A percentile compares a stretch with the other conserved stretches of the same genome.
Evolutionary conservation across 495 filamentous ascomycete genomes (phyloP).

Genomic region (Penicillium egyptiacum): DNA sequence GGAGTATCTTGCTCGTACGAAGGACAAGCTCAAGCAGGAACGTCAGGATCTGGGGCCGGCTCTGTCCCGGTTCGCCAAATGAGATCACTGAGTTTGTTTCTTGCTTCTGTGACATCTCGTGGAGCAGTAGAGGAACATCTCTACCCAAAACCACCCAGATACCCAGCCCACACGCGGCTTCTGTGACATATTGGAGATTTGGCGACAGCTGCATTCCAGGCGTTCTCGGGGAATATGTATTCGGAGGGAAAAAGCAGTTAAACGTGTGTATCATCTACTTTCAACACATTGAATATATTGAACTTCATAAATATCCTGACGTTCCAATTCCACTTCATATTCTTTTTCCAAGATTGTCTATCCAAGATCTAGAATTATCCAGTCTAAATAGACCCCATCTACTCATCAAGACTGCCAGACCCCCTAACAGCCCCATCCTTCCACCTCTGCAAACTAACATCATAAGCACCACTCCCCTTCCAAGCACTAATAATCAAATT

Average conservation of each 20-base stretch:
- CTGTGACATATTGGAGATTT: constrained; percentile 21
- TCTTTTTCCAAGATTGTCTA: background rate
- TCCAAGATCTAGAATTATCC: background rate
- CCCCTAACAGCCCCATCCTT: constrained; percentile 50
- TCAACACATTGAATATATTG: constrained; percentile 16
- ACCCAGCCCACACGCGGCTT: constrained; percentile 26
- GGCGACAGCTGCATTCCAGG: constrained; percentile 35
- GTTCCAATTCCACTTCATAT: background rate
- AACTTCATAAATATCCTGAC: background rate
- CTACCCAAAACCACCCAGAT: constrained; percentile 20
- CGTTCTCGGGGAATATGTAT: constrained; percentile 29
- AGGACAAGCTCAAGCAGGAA: constrained; percentile 61
- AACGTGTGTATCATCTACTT: constrained; percentile 16
- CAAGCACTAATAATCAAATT: constrained; percentile 88
- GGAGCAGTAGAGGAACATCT: constrained; percentile 8
- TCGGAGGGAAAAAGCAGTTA: constrained; percentile 22
- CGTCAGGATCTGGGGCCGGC: constrained; percentile 69
- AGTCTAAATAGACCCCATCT: constrained; percentile 14
- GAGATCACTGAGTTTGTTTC: constrained; percentile 24
- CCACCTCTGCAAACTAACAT: constrained; percentile 53
- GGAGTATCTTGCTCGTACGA: constrained; percentile 58
- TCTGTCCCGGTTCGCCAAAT: constrained; percentile 66
- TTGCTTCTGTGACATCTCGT: constrained; percentile 19
- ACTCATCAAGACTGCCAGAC: constrained; percentile 43
- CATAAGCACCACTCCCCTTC: constrained; percentile 79